phyloP scores from a whole-genome alignment of 2,329 filamentous ascomycete genomes.

The Ceratocystis alfenasii region DNA sequence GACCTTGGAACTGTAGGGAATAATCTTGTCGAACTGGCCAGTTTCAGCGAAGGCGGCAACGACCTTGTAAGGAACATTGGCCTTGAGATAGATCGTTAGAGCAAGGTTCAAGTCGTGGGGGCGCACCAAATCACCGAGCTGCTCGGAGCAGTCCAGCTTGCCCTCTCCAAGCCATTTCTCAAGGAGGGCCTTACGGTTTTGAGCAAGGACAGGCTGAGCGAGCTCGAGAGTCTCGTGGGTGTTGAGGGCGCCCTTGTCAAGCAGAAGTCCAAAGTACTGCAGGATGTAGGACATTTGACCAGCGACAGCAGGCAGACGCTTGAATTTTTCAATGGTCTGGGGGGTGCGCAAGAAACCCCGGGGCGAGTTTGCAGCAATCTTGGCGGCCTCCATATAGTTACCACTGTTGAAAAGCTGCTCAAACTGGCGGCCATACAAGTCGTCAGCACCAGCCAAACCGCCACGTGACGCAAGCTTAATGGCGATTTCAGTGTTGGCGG shows the following conservation, averaged over 20 bases:
- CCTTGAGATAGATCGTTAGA: conserved; percentile 77
- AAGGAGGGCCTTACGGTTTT: conserved; percentile 87
- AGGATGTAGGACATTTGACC: conserved; percentile 88
- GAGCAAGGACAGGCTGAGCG: conserved; percentile 78
- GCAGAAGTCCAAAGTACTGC: conserved; percentile 93
- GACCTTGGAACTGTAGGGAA: conserved; percentile 73
- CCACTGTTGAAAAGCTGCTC: conserved; percentile 71
- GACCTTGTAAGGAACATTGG: conserved; percentile 84
- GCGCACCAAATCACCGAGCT: conserved; percentile 87
- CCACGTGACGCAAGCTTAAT: conserved; percentile 94
- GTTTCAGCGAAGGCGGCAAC: conserved; percentile 91
- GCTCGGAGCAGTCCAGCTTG: conserved; percentile 92
- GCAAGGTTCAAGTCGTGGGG: conserved; percentile 81
- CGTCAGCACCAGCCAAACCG: conserved; percentile 85
- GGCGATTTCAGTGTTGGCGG: conserved; percentile 82
- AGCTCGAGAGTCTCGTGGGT: conserved; percentile 88
- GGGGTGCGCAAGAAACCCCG: conserved; percentile 87
- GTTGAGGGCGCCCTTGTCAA: conserved; percentile 91
- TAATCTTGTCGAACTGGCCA: conserved; percentile 91
- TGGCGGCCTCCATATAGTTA: conserved; percentile 79
- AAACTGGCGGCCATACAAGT: conserved; percentile 85
- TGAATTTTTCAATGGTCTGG: conserved; percentile 93
- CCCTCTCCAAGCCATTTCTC: conserved; percentile 97
- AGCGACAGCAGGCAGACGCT: conserved; percentile 65
- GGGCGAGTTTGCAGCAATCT: conserved; percentile 92